These are phyloP conservation scores for Gliomastix tumulicola DNA, from an alignment of 2,329 filamentous ascomycete genomes.

Conservation along the genomic window DNA sequence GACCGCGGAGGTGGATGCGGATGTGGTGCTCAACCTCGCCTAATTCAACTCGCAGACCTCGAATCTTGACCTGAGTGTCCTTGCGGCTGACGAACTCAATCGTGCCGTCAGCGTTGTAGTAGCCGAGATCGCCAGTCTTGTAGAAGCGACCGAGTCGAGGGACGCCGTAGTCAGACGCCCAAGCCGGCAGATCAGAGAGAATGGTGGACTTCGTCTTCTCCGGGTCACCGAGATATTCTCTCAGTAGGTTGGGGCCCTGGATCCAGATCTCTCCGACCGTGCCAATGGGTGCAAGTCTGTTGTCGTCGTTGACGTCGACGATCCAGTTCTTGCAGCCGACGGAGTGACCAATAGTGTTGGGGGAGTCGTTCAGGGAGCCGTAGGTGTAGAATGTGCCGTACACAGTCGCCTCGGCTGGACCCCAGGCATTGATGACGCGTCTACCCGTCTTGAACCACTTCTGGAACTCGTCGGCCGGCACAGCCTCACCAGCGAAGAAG, in stretches of 20 bases:
- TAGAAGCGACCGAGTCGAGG: neutral
- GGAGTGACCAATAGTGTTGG: constrained; percentile 4
- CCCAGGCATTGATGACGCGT: constrained; percentile 8
- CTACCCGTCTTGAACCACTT: constrained; percentile 7
- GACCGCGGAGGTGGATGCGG: neutral
- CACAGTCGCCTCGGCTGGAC: constrained; percentile 8
- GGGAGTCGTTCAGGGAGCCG: neutral
- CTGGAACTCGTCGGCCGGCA: constrained; percentile 5
- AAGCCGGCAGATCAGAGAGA: constrained; percentile 2
- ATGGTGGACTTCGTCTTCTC: constrained; percentile 14
- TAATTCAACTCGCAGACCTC: constrained; percentile 2
- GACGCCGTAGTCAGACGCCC: neutral
- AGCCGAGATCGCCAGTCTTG: constrained; percentile 1
- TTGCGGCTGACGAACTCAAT: constrained; percentile 1
- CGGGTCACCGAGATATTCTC: constrained; percentile 36
- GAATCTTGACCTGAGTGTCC: constrained; percentile 3
- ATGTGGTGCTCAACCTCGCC: constrained; percentile 2
- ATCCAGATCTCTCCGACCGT: constrained; percentile 7
- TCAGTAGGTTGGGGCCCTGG: constrained; percentile 28
- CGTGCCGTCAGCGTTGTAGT: constrained; percentile 2
- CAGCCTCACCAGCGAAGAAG: constrained; percentile 8
- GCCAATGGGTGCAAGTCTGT: constrained; percentile 5
- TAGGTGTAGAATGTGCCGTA: constrained; percentile 4
- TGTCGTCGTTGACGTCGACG: constrained; percentile 4
- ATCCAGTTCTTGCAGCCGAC: constrained; percentile 7